phyloP scores from a whole-genome alignment of 805 yeast species.

The Isabelozyma heimii region DNA sequence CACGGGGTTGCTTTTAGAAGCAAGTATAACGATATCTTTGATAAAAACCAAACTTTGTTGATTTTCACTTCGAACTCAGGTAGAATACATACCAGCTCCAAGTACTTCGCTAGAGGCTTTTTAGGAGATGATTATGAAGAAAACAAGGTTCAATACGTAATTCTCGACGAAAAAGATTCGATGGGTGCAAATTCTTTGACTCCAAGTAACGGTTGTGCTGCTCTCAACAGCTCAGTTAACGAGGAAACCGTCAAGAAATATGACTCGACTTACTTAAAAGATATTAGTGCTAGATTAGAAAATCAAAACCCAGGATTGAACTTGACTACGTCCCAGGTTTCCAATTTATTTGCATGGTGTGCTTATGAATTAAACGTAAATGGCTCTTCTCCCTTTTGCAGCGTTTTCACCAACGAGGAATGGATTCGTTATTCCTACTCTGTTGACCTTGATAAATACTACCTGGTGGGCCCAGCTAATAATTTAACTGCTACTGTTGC shows the following conservation, averaged over 20 bases:
- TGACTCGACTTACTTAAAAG: conserved; percentile 43
- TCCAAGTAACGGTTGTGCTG: conserved; percentile 45
- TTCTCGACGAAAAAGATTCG: conserved; percentile 44
- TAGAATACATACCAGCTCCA: conserved; percentile 55
- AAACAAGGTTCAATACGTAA: conserved; percentile 27
- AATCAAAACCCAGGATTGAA: conserved; percentile 52
- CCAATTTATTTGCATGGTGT: conserved; percentile 57
- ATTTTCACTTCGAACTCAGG: conserved; percentile 55
- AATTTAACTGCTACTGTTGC: conserved; percentile 59
- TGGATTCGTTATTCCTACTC: conserved; percentile 61
- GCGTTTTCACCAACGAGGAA: conserved; percentile 65
- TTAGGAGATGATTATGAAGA: conserved; percentile 41
- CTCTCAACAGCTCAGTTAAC: conserved; percentile 29
- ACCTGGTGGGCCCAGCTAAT: conserved; percentile 63
- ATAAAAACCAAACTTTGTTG: conserved; percentile 35
- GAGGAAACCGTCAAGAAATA: conserved; percentile 20
- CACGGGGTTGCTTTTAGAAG: conserved; percentile 51
- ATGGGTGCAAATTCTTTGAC: conserved; percentile 63
- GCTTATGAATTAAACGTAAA: conserved; percentile 72
- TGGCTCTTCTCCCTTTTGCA: conserved; percentile 68
- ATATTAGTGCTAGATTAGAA: conserved; percentile 57
- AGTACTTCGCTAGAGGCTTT: conserved; percentile 59
- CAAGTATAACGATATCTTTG: conserved; percentile 48
- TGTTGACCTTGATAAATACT: conserved; percentile 58
- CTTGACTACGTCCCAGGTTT: conserved; percentile 52